Base-by-base conservation (phyloP, 352 stramenopile species). In the Pythium angustatum region DNA sequence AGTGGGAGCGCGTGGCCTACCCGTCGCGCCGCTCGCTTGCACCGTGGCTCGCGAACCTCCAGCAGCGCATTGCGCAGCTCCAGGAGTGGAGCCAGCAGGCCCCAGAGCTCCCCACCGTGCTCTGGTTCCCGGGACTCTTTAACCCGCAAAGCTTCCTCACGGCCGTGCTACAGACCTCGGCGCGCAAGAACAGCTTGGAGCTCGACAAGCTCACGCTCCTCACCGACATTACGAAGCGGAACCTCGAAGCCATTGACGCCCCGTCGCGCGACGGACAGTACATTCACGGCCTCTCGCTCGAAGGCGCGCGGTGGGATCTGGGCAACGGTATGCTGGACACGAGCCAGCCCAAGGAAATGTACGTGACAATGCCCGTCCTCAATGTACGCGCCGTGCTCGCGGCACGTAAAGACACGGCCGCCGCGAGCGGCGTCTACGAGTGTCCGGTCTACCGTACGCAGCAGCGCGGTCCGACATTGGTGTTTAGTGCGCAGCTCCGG, bases 371-470 rank as follows among this genome's bases (percentile, higher is more conserved):
- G 91, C 93, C 93, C 7, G 91, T 98, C 24, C 91, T 98, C 49
- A 96, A 95, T 55, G 93, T 78, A 55, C 85, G 91, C 24, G 90
- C 89, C 4, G 72, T 92, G 12, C 71, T 92, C 7, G 59, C 73
- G 2, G 64, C 58, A 4, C 72, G 64, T 47, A 88, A 84, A 41
- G 78, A 83, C 22, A 22, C 71, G 14, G 34, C 69, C 21, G 41
- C 66, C 40, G 34, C 38, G 0, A 55, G 65, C 31, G 61, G 48
- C 2, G 68, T 83, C 45, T 97, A 91, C 54, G 76, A 90, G 31
- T 98, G 92, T 55, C 92, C 91, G 8, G 90, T 97, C 40, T 98
- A 98, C 64, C 91, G 91, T 48, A 98, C 91, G 9, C 88, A 96
- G 55, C 83, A 96, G 68, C 83, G 92, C 45, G 91, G 90, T 3